Evolutionary conservation across 208 protist species (phyloP).

Genomic region (Trypanosoma platydactyli): DNA sequence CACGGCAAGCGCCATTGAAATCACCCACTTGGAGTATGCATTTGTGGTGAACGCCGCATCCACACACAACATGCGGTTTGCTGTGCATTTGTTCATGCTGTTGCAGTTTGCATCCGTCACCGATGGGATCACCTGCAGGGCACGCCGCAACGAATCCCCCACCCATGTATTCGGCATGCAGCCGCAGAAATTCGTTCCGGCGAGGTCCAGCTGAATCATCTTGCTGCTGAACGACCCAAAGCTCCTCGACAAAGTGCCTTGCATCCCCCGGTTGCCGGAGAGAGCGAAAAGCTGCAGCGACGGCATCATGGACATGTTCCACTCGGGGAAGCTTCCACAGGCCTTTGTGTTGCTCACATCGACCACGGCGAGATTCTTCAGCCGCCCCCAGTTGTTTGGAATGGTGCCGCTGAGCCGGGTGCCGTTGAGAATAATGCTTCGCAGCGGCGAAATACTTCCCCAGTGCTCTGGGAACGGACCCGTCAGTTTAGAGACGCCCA

Average conservation of each 20-base stretch:
- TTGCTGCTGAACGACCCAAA: constrained; percentile 26
- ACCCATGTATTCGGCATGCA: constrained; percentile 26
- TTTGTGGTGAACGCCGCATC: not conserved
- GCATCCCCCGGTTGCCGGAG: constrained; percentile 25
- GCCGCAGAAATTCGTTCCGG: constrained; percentile 32
- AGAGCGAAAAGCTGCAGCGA: constrained; percentile 28
- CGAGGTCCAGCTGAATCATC: constrained; percentile 22
- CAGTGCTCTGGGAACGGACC: constrained; percentile 35
- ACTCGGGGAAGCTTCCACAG: constrained; percentile 39
- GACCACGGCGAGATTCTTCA: constrained; percentile 25
- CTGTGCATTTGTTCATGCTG: not conserved
- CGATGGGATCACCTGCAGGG: not conserved
- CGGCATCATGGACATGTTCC: constrained; percentile 26
- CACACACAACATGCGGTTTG: not conserved
- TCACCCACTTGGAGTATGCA: not conserved
- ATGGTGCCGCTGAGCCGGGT: constrained; percentile 34
- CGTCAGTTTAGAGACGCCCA: constrained; percentile 24
- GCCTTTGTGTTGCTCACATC: constrained; percentile 40
- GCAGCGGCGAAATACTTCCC: constrained; percentile 26
- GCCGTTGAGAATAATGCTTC: constrained; percentile 30
- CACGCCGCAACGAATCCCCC: not conserved
- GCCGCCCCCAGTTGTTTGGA: constrained; percentile 37
- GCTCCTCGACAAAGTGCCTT: constrained; percentile 30
- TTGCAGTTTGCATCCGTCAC: not conserved
- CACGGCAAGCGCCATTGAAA: not conserved